A percentile compares a stretch with the other conserved stretches of the same genome.
phyloP scores from a whole-genome alignment of 2,329 filamentous ascomycete species.

The Phaeosphaeria sp. region DNA sequence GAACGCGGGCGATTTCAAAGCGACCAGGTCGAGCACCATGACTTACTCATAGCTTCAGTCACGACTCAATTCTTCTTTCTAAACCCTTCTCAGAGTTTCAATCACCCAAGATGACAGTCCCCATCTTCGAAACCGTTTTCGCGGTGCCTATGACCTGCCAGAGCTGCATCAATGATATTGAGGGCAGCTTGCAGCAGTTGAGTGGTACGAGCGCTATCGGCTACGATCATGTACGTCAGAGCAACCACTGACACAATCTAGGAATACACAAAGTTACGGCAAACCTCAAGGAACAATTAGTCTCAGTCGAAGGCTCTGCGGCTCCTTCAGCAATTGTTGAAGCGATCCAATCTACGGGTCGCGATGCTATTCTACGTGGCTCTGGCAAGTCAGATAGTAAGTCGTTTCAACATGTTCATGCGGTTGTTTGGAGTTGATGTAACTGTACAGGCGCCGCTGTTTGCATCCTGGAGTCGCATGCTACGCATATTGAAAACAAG shows the following conservation, averaged over 20 bases:
- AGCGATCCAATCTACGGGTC: slow-evolving; percentile 86
- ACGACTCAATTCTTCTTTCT: background rate
- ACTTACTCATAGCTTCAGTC: slow-evolving; percentile 12
- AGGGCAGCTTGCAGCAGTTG: slow-evolving; percentile 76
- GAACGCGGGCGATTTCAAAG: slow-evolving; percentile 41
- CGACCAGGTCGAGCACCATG: slow-evolving; percentile 18
- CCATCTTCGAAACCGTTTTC: slow-evolving; percentile 77
- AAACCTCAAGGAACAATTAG: slow-evolving; percentile 80
- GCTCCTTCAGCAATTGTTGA: slow-evolving; percentile 88
- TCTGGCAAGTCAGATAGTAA: slow-evolving; percentile 84
- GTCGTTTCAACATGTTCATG: slow-evolving; percentile 40
- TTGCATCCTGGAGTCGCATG: slow-evolving; percentile 91
- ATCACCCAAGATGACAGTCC: slow-evolving; percentile 37
- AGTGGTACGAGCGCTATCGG: slow-evolving; percentile 57
- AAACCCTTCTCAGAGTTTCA: slow-evolving; percentile 2
- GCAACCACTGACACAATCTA: slow-evolving; percentile 41
- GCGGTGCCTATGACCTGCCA: slow-evolving; percentile 94
- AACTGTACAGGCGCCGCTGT: slow-evolving; percentile 73
- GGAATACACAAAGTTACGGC: slow-evolving; percentile 85
- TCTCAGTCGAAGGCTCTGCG: slow-evolving; percentile 87
- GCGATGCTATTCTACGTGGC: slow-evolving; percentile 92
- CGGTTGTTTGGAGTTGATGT: slow-evolving; percentile 10
- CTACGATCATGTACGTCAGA: slow-evolving; percentile 26
- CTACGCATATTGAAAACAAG: slow-evolving; percentile 64
- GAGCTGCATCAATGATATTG: slow-evolving; percentile 85